Evolutionary conservation across 768 basidiomycete genomes (phyloP).

Genomic region (Coprinopsis cinerea): DNA sequence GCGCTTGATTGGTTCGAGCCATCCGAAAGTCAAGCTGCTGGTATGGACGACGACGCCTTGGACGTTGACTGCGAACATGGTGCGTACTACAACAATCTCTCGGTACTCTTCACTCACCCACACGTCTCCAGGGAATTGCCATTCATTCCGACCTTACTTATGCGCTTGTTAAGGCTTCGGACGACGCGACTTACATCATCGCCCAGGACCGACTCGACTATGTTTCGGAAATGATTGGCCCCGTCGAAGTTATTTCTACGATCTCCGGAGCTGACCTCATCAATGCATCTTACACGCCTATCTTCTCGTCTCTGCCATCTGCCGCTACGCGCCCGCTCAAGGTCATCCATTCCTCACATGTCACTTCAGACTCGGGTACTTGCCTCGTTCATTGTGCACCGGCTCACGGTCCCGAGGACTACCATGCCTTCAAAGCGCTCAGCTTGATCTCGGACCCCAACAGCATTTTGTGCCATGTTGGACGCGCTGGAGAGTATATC

Average conservation of each 20-base stretch:
- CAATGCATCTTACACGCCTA: conserved; percentile 50
- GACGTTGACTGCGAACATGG: conserved; percentile 96
- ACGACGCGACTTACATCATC: conserved; percentile 33
- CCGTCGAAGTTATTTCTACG: conserved; percentile 28
- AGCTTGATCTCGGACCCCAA: conserved; percentile 41
- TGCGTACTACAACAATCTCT: conserved; percentile 24
- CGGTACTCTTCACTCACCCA: neutral
- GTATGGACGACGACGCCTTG: conserved; percentile 99
- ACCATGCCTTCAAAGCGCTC: conserved; percentile 60
- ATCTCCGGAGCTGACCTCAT: conserved; percentile 50
- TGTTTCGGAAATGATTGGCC: conserved; percentile 30
- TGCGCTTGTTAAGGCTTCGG: conserved; percentile 32
- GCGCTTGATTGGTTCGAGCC: conserved; percentile 25
- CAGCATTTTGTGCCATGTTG: conserved; percentile 74
- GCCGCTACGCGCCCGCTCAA: conserved; percentile 25
- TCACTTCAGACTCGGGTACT: conserved; percentile 84
- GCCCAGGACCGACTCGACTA: conserved; percentile 46
- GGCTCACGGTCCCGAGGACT: conserved; percentile 93
- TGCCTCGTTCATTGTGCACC: conserved; percentile 95
- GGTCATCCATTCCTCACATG: conserved; percentile 68
- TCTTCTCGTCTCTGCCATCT: conserved; percentile 43
- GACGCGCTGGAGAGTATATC: conserved; percentile 68
- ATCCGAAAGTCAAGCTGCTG: conserved; percentile 44
- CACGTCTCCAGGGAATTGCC: conserved; percentile 73
- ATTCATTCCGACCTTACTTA: conserved; percentile 74